Evolutionary conservation across 1,139 yeast genomes (phyloP), one percentile per base, ranked within the genome.

Genomic region (Taphrina pruni): DNA sequence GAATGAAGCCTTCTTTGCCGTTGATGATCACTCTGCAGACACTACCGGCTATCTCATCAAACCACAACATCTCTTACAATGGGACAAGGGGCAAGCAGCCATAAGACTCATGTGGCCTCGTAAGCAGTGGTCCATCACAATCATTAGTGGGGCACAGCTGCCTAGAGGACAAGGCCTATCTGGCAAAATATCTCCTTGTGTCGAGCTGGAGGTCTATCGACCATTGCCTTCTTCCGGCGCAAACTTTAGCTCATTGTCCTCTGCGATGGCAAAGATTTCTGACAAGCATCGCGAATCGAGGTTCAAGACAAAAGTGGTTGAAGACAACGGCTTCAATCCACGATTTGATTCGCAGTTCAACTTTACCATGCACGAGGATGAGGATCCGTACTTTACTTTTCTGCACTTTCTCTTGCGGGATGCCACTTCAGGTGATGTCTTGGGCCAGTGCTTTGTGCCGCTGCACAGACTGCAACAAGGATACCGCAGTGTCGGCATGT

Each of bases 81-180:
- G 66, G 69, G 21, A 54, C 39, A 48, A 55, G 55, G 65, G 51
- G 5, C 57, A 39, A 52, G 56, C 56, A 17, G 36, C 51, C 39
- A 8, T 60, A 50, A 26, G 46, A 83, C 32, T 74, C 77, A 0
- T 76, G 9, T 57, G 51, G 55, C 36, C 46, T 41, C 39, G 46
- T 26, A 35, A 36, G 35, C 43, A 35, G 21, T 64, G 67, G 67
- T 26, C 43, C 35, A 55, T 91, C 32, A 82, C 81, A 17, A 80
- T 94, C 3, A 83, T 94, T 0, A 89, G 97, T 48, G 98, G 90
- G 0, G 97, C 91, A 76, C 91, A 91, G 1, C 85, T 87, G 69
- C 87, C 90, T 0, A 80, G 80, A 62, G 86, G 81, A 14, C 74
- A 81, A 45, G 83, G 81, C 70, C 69, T 79, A 7, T 82, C 81